These are phyloP conservation scores for Phaeoacremonium minimum DNA, from an alignment of 2,329 filamentous ascomycete species.

Conservation along the genomic window DNA sequence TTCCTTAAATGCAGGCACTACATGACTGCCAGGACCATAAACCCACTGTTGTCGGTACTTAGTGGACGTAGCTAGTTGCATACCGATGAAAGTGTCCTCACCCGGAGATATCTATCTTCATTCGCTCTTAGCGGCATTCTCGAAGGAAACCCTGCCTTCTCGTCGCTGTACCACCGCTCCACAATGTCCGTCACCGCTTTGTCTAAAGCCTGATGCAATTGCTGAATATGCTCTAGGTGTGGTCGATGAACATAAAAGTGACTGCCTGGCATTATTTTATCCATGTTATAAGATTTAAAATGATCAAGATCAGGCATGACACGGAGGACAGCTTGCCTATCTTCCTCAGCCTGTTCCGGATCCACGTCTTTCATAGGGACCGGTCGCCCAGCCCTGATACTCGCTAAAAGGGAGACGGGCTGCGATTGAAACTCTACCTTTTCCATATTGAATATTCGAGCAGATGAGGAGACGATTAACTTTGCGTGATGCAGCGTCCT, in stretches of 20 bases:
- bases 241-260: neutral
- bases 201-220: neutral
- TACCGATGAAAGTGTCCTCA: neutral
- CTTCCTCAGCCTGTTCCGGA: neutral
- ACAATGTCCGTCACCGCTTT: slow-evolving; percentile 2
- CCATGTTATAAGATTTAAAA: neutral
- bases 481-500: neutral
- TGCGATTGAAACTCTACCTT: neutral
- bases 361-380: neutral
- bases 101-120: slow-evolving; percentile 1
- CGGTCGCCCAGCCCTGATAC: neutral
- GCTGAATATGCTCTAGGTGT: neutral
- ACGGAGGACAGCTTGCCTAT: neutral
- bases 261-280: neutral
- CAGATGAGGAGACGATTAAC: neutral
- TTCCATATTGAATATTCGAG: neutral
- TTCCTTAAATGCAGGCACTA: slow-evolving; percentile 1
- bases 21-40: slow-evolving; percentile 1
- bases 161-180: slow-evolving; percentile 3
- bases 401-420: slow-evolving; percentile 1
- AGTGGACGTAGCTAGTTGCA: neutral
- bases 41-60: neutral
- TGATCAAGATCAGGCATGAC: neutral
- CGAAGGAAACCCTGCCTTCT: neutral
- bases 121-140: slow-evolving; percentile 1